Conservation (phyloP, 2,329 filamentous ascomycete genomes). For the Talaromyces islandicus region DNA sequence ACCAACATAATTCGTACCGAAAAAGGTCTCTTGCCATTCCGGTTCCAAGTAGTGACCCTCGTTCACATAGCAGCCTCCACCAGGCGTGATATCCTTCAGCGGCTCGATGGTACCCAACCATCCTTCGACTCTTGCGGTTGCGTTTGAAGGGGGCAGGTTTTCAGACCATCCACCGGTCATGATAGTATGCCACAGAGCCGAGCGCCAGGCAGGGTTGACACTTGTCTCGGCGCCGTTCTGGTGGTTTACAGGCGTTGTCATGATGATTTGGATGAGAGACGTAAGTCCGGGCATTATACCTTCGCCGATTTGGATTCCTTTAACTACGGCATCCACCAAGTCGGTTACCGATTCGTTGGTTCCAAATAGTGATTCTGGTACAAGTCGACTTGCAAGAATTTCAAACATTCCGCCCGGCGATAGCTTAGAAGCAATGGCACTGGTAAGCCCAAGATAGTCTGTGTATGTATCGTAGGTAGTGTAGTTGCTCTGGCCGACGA, state of each 20-base stretch:
- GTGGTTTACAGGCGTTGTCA: constrained; percentile 7
- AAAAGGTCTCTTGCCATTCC: constrained; percentile 8
- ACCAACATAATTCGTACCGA: constrained; percentile 5
- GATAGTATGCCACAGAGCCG: constrained; percentile 9
- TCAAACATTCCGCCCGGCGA: constrained; percentile 10
- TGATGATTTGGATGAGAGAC: constrained; percentile 5
- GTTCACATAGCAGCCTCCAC: constrained; percentile 8
- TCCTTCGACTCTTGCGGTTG: neutral
- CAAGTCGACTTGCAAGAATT: constrained; percentile 8
- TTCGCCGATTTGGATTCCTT: neutral
- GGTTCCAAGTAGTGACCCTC: constrained; percentile 7
- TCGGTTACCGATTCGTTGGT: neutral
- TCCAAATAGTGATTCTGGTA: constrained; percentile 2
- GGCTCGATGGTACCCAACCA: constrained; percentile 10
- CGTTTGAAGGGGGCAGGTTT: neutral
- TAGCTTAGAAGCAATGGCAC: constrained; percentile 1
- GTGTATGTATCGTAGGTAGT: constrained; percentile 7
- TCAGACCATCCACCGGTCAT: constrained; percentile 6
- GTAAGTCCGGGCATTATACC: neutral
- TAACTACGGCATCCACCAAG: neutral
- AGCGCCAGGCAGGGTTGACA: constrained; percentile 9
- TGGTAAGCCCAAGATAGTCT: constrained; percentile 4
- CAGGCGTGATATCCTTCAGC: constrained; percentile 16
- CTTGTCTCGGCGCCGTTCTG: neutral
- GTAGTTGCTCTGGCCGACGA: neutral